These are phyloP conservation scores for Dendrocalamus latiflorus DNA, from an alignment of 202 grass and related monocot species.

Conservation along the genomic window DNA sequence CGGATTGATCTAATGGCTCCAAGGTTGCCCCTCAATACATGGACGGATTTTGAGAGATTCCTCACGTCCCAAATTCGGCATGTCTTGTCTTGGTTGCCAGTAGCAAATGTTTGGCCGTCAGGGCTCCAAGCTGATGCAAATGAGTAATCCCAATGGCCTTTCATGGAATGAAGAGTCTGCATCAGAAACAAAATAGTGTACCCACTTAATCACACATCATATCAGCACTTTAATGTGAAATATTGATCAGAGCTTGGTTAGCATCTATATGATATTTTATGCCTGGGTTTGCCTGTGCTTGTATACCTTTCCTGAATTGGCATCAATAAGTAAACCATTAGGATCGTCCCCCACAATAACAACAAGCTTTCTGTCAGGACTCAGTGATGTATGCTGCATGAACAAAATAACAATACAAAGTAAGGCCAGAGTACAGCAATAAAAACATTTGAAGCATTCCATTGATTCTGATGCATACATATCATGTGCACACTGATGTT, in stretches of 20 bases:
- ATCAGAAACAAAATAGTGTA: slow-evolving; percentile 24
- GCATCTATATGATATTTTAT: background rate
- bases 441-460: background rate
- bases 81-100: too few species aligned
- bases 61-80: too few species aligned
- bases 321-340: slow-evolving; percentile 74
- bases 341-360: slow-evolving; percentile 74
- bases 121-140: slow-evolving; percentile 93
- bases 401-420: slow-evolving; percentile 17
- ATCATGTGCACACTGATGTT: slow-evolving; percentile 6
- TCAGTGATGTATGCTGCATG: too few species aligned
- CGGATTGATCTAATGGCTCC: too few species aligned
- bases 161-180: slow-evolving; percentile 58
- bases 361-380: too few species aligned
- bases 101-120: slow-evolving; percentile 69
- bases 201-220: background rate
- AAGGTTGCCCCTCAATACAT: too few species aligned
- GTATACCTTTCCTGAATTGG: slow-evolving; percentile 78
- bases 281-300: background rate
- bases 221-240: background rate
- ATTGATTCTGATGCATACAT: background rate
- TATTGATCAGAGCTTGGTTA: slow-evolving; percentile 6
- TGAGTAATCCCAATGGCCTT: slow-evolving; percentile 72
- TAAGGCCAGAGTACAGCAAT: slow-evolving; percentile 4
- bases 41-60: too few species aligned